Conservation (phyloP, 1,284 basidiomycete genomes). For the Pulveroboletus sp. region DNA sequence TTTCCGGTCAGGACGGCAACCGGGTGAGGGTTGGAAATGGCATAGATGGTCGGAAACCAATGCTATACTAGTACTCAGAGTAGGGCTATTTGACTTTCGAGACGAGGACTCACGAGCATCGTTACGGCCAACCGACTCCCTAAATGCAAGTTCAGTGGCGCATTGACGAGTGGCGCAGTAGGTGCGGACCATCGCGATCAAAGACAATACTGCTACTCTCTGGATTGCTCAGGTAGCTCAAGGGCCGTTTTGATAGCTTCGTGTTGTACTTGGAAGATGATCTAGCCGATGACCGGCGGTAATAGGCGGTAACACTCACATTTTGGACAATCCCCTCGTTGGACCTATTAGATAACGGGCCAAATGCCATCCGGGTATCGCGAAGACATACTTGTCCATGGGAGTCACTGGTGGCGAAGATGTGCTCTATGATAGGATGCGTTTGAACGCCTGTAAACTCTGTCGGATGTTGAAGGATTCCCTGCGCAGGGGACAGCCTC, state of each 20-base stretch:
- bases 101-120: conserved; percentile 48
- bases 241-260: conserved; percentile 45
- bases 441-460: conserved; percentile 62
- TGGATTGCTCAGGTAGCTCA: conserved; percentile 46
- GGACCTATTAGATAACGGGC: conserved; percentile 40
- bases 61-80: conserved; percentile 39
- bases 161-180: conserved; percentile 5
- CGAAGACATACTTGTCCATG: conserved; percentile 57
- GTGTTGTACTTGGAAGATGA: conserved; percentile 54
- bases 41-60: conserved; percentile 66
- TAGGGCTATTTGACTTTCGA: neutral
- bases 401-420: conserved; percentile 63
- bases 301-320: conserved; percentile 33
- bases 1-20: conserved; percentile 61
- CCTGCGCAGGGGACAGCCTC: conserved; percentile 39
- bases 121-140: conserved; percentile 60
- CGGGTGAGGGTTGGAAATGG: conserved; percentile 59
- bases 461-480: conserved; percentile 45
- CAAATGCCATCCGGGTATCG: conserved; percentile 77
- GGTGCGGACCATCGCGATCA: conserved; percentile 53
- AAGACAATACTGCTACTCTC: conserved; percentile 65
- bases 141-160: conserved; percentile 26
- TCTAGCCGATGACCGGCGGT: conserved; percentile 12
- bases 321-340: conserved; percentile 52
- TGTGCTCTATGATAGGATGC: conserved; percentile 59